Percentiles rank a stretch among this genome's conserved stretches.
phyloP scores from a whole-genome alignment of 768 basidiomycete species.

The Mycena maculata region DNA sequence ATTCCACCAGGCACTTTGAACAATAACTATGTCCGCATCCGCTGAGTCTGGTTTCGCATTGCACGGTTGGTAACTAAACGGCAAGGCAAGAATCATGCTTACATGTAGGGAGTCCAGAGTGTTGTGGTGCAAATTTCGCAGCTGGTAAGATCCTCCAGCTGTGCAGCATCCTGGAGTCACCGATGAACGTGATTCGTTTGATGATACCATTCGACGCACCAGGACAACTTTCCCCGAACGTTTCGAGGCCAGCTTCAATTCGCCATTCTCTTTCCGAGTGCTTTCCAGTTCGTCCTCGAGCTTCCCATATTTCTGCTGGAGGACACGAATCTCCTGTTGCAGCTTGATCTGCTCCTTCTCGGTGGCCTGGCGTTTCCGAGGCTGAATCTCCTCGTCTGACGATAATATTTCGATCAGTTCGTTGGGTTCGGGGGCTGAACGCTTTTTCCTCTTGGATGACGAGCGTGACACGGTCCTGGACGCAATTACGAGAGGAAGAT shows the following conservation, averaged over 20 bases:
- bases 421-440: constrained; percentile 22
- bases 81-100: constrained; percentile 37
- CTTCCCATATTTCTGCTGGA: constrained; percentile 40
- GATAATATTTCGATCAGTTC: constrained; percentile 70
- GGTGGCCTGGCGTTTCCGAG: constrained; percentile 33
- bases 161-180: constrained; percentile 49
- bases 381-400: constrained; percentile 57
- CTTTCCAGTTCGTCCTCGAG: constrained; percentile 36
- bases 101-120: constrained; percentile 79
- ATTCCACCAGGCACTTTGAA: constrained; percentile 67
- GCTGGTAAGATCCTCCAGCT: constrained; percentile 64
- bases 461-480: constrained; percentile 35
- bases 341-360: constrained; percentile 54
- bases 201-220: constrained; percentile 37
- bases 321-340: constrained; percentile 53
- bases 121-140: constrained; percentile 75
- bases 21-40: constrained; percentile 82
- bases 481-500: constrained; percentile 9
- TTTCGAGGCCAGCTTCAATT: constrained; percentile 42
- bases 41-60: constrained; percentile 58
- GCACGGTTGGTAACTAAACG: neutral
- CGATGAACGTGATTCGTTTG: constrained; percentile 1
- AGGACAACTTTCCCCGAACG: constrained; percentile 44
- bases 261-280: constrained; percentile 42
- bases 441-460: constrained; percentile 39